These are phyloP conservation scores for Aspergillus leporis DNA, from an alignment of 495 filamentous ascomycete species.

Conservation along the genomic window DNA sequence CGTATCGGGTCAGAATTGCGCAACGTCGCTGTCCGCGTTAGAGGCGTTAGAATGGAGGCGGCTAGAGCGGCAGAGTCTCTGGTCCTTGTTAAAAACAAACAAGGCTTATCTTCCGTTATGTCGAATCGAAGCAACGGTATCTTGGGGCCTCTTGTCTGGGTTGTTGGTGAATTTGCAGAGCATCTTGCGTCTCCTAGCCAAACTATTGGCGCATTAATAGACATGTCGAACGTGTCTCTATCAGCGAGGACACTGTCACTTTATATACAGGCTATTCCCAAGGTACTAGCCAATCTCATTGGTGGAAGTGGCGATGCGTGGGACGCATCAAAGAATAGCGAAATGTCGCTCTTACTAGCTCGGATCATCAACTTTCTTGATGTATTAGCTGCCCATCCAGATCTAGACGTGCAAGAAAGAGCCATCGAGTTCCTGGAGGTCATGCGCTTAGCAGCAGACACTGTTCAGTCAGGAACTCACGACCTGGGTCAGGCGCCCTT, in stretches of 20 bases:
- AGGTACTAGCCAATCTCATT: slow-evolving; percentile 71
- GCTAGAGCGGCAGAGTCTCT: slow-evolving; percentile 79
- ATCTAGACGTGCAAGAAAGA: slow-evolving; percentile 93
- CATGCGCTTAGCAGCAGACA: slow-evolving; percentile 79
- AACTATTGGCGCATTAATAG: slow-evolving; percentile 70
- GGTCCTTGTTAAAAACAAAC: slow-evolving; percentile 54
- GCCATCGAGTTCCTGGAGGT: slow-evolving; percentile 90
- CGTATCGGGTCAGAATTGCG: slow-evolving; percentile 81
- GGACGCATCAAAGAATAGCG: slow-evolving; percentile 66
- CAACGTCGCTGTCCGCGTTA: slow-evolving; percentile 90
- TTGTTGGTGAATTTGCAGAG: slow-evolving; percentile 81
- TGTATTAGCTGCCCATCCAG: slow-evolving; percentile 72
- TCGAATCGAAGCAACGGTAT: slow-evolving; percentile 56
- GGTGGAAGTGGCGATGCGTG: slow-evolving; percentile 52
- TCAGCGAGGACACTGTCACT: slow-evolving; percentile 65
- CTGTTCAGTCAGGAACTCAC: slow-evolving; percentile 61
- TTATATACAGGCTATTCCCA: slow-evolving; percentile 84
- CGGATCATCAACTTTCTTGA: slow-evolving; percentile 81
- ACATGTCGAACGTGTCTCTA: slow-evolving; percentile 60
- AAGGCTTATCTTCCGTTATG: slow-evolving; percentile 45
- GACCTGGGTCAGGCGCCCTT: slow-evolving; percentile 67
- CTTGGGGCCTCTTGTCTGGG: slow-evolving; percentile 74
- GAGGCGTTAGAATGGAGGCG: slow-evolving; percentile 71
- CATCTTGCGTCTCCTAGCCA: slow-evolving; percentile 63
- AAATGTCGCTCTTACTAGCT: slow-evolving; percentile 71